Conservation (phyloP, 441 rosid species). For the Adansonia rubrostipa region DNA sequence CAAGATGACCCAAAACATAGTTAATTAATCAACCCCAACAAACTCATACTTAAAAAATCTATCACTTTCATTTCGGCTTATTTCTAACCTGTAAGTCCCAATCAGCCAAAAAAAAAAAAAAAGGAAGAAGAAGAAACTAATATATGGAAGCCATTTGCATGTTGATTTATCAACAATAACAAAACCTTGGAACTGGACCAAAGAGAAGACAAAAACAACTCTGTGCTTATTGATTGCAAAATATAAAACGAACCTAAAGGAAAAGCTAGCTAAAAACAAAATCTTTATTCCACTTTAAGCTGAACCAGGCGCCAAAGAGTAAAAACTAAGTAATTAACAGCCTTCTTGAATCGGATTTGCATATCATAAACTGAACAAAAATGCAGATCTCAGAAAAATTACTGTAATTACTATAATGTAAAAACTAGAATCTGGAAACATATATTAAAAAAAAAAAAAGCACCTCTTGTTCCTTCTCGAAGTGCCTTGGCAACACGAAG, state of each 20-base stretch:
- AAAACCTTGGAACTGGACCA: background rate
- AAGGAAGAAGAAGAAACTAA: background rate
- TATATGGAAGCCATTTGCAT: background rate
- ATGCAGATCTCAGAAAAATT: no score
- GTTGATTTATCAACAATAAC: background rate
- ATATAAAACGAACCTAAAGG: background rate
- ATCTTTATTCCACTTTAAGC: background rate
- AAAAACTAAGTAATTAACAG: background rate
- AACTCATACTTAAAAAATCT: background rate
- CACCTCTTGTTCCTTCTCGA: conserved; percentile 86
- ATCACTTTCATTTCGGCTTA: background rate
- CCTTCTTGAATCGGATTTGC: background rate
- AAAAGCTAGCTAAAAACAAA: background rate
- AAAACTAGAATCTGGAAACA: no score
- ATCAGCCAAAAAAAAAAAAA: background rate
- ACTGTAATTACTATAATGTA: no score
- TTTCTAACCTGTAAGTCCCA: background rate
- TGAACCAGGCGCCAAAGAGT: background rate
- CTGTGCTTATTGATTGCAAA: background rate
- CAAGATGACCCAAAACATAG: background rate
- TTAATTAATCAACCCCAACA: background rate
- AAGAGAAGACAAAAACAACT: background rate
- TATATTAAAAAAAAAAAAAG: background rate
- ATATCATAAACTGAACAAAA: background rate
- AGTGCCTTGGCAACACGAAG: conserved; percentile 95